Evolutionary conservation across 306 rosid species (phyloP).

Genomic region (Abrus precatorius): DNA sequence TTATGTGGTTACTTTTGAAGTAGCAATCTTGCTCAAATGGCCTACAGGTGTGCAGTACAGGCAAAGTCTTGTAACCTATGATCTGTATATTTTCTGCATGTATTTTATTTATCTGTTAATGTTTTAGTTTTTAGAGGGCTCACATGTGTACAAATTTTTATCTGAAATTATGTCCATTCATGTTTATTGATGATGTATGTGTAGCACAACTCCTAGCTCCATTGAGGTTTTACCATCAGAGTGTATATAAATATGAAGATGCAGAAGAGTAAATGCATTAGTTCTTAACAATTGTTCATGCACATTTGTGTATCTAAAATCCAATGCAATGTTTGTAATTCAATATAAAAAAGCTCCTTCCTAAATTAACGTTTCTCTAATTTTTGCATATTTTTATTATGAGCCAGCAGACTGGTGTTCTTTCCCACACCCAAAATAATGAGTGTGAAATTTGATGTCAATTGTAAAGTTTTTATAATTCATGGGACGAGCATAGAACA

Average conservation of each 20-base stretch:
- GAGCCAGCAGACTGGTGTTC: background rate
- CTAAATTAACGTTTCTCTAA: background rate
- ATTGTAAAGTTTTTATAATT: too few relatives aligned
- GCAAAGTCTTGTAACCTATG: background rate
- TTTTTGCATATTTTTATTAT: background rate
- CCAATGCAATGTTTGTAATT: background rate
- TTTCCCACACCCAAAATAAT: conserved; percentile 9
- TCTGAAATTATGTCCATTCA: conserved; percentile 18
- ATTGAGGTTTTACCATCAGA: background rate
- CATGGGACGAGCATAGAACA: background rate
- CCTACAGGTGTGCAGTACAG: conserved; percentile 20
- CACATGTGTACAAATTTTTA: background rate
- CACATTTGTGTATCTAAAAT: conserved; percentile 12
- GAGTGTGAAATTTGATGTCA: conserved; percentile 7
- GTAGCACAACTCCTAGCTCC: background rate
- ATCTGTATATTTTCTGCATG: background rate
- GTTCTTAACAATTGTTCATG: background rate
- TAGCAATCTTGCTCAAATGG: conserved; percentile 14
- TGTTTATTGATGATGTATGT: conserved; percentile 7
- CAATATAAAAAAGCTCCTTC: conserved; percentile 24
- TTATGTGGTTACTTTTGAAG: conserved; percentile 31
- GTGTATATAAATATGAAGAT: conserved; percentile 11
- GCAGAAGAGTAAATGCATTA: background rate
- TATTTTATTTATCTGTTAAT: background rate
- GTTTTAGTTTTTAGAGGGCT: background rate